These are phyloP conservation scores for Penicillium sp. DNA, from an alignment of 2,329 filamentous ascomycete species.

Conservation along the genomic window DNA sequence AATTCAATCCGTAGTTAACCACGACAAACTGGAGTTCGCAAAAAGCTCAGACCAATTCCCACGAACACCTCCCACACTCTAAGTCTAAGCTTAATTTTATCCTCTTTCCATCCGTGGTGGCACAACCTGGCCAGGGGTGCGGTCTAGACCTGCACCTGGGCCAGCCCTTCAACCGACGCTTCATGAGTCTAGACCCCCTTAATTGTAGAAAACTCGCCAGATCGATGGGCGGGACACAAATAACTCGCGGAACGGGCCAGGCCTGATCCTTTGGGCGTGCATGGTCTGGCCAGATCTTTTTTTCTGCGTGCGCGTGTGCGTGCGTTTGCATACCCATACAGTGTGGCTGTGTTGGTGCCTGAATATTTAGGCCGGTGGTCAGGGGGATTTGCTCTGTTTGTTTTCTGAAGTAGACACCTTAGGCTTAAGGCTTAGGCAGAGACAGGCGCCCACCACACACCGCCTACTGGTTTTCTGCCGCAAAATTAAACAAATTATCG, in stretches of 20 bases:
- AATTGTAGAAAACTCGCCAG: neutral
- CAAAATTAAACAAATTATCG: slow-evolving; percentile 1
- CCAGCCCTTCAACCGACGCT: too few relatives aligned
- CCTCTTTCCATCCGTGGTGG: too few relatives aligned
- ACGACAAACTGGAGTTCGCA: neutral
- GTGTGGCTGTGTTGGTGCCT: neutral
- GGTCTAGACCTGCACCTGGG: too few relatives aligned
- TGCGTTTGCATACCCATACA: neutral
- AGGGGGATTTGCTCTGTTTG: slow-evolving; percentile 4
- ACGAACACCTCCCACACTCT: neutral
- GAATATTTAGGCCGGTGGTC: neutral
- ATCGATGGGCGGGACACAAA: neutral
- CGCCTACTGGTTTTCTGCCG: slow-evolving; percentile 10
- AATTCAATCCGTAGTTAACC: too few relatives aligned
- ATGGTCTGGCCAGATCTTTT: neutral
- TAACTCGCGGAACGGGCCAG: slow-evolving; percentile 9
- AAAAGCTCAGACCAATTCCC: neutral
- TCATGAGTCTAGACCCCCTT: neutral
- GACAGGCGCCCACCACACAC: neutral
- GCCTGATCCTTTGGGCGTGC: neutral
- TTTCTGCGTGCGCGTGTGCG: neutral
- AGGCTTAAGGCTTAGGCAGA: too few relatives aligned
- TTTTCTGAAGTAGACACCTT: too few relatives aligned
- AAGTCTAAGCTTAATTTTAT: too few relatives aligned
- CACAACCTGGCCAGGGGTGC: neutral